These are phyloP conservation scores for Fusarium transvaalense DNA, from an alignment of 2,329 filamentous ascomycete species.

Conservation along the genomic window DNA sequence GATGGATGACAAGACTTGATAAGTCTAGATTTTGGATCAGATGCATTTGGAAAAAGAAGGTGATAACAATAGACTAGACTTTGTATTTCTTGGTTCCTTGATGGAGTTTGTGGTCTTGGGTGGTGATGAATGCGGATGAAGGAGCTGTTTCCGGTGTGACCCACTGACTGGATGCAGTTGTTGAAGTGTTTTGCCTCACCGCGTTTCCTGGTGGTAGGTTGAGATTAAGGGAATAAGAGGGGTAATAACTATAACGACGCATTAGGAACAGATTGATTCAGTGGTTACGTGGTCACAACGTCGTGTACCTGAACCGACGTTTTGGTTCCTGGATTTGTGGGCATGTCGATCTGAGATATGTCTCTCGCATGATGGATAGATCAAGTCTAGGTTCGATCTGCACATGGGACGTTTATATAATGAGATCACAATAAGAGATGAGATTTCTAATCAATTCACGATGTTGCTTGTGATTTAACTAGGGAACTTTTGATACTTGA, in stretches of 20 bases:
- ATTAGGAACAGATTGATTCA: not conserved
- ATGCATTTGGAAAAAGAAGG: not conserved
- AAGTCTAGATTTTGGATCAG: not conserved
- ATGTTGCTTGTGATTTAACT: too few relatives aligned
- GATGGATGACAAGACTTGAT: not conserved
- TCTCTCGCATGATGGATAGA: too few relatives aligned
- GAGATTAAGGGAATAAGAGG: too few relatives aligned
- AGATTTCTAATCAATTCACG: too few relatives aligned
- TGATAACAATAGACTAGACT: not conserved
- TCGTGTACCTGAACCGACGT: not conserved
- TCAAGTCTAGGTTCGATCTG: not conserved
- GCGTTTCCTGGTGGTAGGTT: not conserved
- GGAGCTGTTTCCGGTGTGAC: slow-evolving; percentile 21
- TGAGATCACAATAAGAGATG: too few relatives aligned
- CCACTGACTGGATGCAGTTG: slow-evolving; percentile 25
- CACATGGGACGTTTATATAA: too few relatives aligned
- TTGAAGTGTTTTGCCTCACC: not conserved
- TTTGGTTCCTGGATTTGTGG: not conserved
- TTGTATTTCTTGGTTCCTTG: not conserved
- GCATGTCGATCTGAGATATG: not conserved
- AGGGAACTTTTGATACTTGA: too few relatives aligned
- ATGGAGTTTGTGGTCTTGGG: not conserved
- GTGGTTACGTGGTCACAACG: not conserved
- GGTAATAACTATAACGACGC: not conserved
- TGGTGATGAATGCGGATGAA: slow-evolving; percentile 20